phyloP scores from a whole-genome alignment of 768 basidiomycete genomes.

The Rhizopogon roseolus region DNA sequence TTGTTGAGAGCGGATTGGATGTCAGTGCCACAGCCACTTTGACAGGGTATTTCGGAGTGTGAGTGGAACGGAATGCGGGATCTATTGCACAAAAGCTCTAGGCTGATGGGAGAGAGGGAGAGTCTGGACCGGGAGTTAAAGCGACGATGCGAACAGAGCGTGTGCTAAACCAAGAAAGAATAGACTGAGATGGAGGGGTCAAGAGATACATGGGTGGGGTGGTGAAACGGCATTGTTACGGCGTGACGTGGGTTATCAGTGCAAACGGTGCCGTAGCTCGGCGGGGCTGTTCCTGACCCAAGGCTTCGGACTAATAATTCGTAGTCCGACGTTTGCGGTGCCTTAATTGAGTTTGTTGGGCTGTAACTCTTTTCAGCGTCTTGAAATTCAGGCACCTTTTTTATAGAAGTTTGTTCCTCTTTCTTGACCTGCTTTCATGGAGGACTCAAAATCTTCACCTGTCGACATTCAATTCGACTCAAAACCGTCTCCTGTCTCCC shows the following conservation, averaged over 20 bases:
- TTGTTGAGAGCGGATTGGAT: background rate
- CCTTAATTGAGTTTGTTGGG: constrained; percentile 28
- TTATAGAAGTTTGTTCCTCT: constrained; percentile 29
- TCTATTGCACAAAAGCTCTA: background rate
- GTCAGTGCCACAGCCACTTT: background rate
- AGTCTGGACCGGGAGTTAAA: constrained; percentile 6
- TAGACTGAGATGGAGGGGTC: background rate
- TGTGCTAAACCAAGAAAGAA: background rate
- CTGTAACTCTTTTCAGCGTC: constrained; percentile 24
- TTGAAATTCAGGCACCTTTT: constrained; percentile 29
- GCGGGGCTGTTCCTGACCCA: constrained; percentile 31
- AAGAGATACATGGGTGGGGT: constrained; percentile 9
- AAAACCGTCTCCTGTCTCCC: constrained; percentile 1
- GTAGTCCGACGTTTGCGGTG: constrained; percentile 29
- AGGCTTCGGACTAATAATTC: constrained; percentile 10
- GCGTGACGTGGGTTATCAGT: constrained; percentile 15
- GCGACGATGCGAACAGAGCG: constrained; percentile 1
- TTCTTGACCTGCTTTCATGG: constrained; percentile 24
- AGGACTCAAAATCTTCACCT: constrained; percentile 28
- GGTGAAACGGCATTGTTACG: constrained; percentile 13
- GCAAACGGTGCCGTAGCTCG: constrained; percentile 31
- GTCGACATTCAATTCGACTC: constrained; percentile 18
- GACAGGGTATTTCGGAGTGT: background rate
- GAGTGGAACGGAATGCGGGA: background rate
- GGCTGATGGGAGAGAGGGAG: background rate